These are phyloP conservation scores for Zoysia matrella DNA, from an alignment of 202 grass and related monocot species.

Conservation along the genomic window DNA sequence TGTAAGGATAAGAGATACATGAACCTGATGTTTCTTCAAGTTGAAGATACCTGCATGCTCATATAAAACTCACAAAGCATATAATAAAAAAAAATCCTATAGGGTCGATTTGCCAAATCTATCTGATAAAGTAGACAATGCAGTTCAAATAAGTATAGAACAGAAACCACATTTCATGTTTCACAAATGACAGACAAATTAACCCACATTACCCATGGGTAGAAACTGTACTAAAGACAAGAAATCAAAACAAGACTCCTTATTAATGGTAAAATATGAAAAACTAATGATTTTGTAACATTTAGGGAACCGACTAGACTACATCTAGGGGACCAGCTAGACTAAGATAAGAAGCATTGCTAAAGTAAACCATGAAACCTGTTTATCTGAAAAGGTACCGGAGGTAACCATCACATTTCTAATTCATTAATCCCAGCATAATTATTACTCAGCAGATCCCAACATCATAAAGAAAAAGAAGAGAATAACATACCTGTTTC, in stretches of 20 bases:
- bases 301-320: background rate
- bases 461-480: constrained; percentile 5
- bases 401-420: constrained; percentile 24
- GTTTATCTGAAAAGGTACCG: constrained; percentile 11
- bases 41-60: constrained; percentile 60
- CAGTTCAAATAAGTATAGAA: constrained; percentile 21
- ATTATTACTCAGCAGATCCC: background rate
- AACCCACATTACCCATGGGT: constrained; percentile 6
- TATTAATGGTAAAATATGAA: constrained; percentile 35
- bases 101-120: constrained; percentile 20
- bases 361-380: constrained; percentile 29
- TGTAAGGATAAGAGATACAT: constrained; percentile 66
- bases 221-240: constrained; percentile 9
- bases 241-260: constrained; percentile 2
- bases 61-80: constrained; percentile 46
- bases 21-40: constrained; percentile 76
- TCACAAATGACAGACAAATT: constrained; percentile 10
- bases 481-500: constrained; percentile 69
- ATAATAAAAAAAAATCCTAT: constrained; percentile 17
- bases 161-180: constrained; percentile 16
- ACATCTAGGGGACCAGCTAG: background rate
- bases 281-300: background rate
- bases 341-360: constrained; percentile 24
- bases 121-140: constrained; percentile 14
- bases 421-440: constrained; percentile 15